Evolutionary conservation across 1,284 basidiomycete species (phyloP), one percentile per base, ranked within the genome.

Genomic region (Golubevia sp.): DNA sequence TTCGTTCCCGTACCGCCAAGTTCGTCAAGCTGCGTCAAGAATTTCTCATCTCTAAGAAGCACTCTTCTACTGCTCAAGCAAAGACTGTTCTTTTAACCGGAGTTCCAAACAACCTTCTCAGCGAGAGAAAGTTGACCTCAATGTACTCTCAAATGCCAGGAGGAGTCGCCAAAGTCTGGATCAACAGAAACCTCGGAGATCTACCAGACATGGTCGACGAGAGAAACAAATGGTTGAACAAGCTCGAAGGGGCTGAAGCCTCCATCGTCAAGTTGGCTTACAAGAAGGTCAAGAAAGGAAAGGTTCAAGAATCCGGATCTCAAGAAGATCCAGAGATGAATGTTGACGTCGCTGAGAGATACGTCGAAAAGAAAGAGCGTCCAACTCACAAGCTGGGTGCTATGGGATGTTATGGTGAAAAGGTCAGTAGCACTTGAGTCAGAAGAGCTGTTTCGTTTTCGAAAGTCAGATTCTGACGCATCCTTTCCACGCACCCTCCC

Each of bases 61-160:
- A 96, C 78, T 86, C 91, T 0, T 85, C 87, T 48, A 88, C 89
- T 4, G 89, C 91, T 0, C 92, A 94, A 85, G 91, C 94, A 1
- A 91, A 90, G 70, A 97, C 95, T 2, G 87, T 99, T 20, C 89
- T 94, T 54, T 87, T 98, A 68, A 93, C 93, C 15, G 93, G 93
- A 53, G 89, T 99, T 5, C 94, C 95, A n/a, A 84, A 88, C 52
- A 88, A 90, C 60, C 90, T 91, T 74, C 89, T 94, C 68, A 85
- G 84, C 52, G 84, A 90, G 60, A 85, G 88, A 21, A 90, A 90
- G 23, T 87, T 97, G 30, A 86, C 85, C 52, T 86, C 86, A 62
- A 84, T 92, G n/a, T 93, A 90, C 82, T 87, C 88, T 25, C 87
- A 89, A 66, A 86, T 94, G 3, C 92, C 93, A 0, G 93, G 93